Base-by-base conservation (phyloP, 352 stramenopile genomes). In the Chrysophaeum taylorii region DNA sequence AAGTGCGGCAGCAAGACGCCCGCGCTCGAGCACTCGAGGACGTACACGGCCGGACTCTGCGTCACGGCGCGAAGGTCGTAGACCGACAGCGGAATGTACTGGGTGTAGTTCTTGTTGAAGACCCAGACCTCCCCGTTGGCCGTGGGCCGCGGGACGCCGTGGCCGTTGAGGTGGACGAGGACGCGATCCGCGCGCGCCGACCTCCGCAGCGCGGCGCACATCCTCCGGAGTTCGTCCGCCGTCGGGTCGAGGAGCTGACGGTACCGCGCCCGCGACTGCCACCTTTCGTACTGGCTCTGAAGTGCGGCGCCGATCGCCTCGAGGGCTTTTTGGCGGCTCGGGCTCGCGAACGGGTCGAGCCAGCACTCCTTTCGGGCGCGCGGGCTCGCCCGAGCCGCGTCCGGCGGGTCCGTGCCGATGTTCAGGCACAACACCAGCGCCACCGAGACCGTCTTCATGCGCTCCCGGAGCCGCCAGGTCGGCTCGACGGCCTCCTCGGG, bases 151-250 rank as follows among this genome's bases (percentile, higher is more conserved):
- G 95, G 96, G 25, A 99, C 95, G 45, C 96, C 96, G 78, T 99
- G 96, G 63, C 96, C 96, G 81, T 99, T 99, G 85, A 99, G 99
- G 82, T 99, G 96, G 68, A 99, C 92, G 25, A 99, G 75, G 25
- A 99, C 86, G 57, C 96, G 84, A 75, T 98, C 92, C 66, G 87
- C 74, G 71, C 93, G 93, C 21, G 94, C 94, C 60, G 90, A 82
- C 60, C 91, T 83, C 31, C 95, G 82, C 77, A 98, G 86, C 23
- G 86, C 89, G 21, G 90, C 81, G 76, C 92, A 98, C 35, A 99
- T 78, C 52, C 91, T 82, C 70, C 93, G 87, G 25, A 98, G 91
- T 62, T 97, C 90, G 62, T 99, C 93, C 31, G 96, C 87, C 0
- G 94, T 98, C 29, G 96, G 96, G 77, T 99, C 95, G 33, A 98